A percentile compares a stretch with the other conserved stretches of the same genome.
Conservation (phyloP, 2,329 filamentous ascomycete genomes). For the Juglanconis oblonga region DNA sequence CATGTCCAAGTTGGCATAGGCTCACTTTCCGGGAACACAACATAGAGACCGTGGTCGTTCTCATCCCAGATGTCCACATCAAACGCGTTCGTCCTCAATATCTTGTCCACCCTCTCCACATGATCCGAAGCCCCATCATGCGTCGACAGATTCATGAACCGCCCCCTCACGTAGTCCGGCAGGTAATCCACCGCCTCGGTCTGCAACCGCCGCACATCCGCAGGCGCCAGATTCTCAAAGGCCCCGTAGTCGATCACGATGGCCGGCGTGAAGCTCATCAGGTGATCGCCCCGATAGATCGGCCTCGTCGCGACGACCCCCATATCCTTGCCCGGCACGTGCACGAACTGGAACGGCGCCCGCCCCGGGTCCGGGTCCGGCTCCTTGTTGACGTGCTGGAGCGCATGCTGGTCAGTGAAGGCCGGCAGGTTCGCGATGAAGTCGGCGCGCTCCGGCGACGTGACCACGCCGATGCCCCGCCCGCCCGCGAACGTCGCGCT, state of each 20-base stretch:
- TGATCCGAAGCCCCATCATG: constrained; percentile 27
- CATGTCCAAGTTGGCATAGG: not conserved
- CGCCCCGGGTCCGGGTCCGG: constrained; percentile 24
- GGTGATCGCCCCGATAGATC: constrained; percentile 34
- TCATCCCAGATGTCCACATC: constrained; percentile 33
- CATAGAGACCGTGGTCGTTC: constrained; percentile 31
- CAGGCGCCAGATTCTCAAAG: constrained; percentile 28
- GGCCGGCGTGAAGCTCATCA: constrained; percentile 37
- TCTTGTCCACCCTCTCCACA: constrained; percentile 30
- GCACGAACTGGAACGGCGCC: constrained; percentile 30
- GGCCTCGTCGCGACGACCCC: constrained; percentile 33
- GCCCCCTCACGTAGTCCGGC: constrained; percentile 27
- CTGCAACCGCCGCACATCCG: constrained; percentile 30
- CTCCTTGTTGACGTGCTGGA: constrained; percentile 26
- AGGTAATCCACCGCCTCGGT: constrained; percentile 29
- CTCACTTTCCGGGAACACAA: constrained; percentile 37
- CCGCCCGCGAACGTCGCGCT: constrained; percentile 32
- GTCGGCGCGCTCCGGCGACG: constrained; percentile 30
- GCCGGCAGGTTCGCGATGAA: constrained; percentile 25
- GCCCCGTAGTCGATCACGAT: constrained; percentile 38
- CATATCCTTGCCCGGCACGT: constrained; percentile 36
- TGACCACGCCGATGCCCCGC: constrained; percentile 38
- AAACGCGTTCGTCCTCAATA: constrained; percentile 37
- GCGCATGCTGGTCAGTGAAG: constrained; percentile 25
- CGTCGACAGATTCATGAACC: constrained; percentile 35